These are phyloP conservation scores for Trypanosoma caninum DNA, from an alignment of 208 protist genomes.

Conservation along the genomic window DNA sequence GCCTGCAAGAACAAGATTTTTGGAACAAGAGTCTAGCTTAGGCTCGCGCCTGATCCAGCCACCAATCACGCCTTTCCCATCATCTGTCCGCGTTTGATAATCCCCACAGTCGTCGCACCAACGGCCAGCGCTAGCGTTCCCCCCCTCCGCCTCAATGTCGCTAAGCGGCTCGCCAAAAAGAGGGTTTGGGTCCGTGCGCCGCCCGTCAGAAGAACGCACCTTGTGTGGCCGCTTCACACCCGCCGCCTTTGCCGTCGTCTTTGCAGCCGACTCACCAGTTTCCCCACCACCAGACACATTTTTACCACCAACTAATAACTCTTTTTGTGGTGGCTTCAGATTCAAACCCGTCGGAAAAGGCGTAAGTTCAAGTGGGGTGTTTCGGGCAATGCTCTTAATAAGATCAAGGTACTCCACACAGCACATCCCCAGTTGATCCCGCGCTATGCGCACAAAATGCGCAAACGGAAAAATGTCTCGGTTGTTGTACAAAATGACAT, in stretches of 20 bases:
- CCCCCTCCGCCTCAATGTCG: constrained; percentile 4
- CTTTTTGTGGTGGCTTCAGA: not conserved
- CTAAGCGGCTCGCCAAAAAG: constrained; percentile 40
- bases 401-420: constrained; percentile 55
- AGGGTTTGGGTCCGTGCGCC: constrained; percentile 48
- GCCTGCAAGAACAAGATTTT: not conserved
- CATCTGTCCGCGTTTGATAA: not conserved
- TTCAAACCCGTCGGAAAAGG: constrained; percentile 3
- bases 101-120: too few species aligned
- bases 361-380: constrained; percentile 16
- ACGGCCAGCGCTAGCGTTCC: not conserved
- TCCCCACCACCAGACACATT: too few species aligned
- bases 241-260: not conserved
- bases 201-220: constrained; percentile 14
- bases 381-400: constrained; percentile 34
- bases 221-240: constrained; percentile 15
- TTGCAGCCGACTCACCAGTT: too few species aligned
- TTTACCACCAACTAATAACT: not conserved
- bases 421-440: constrained; percentile 31
- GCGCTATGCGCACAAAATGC: constrained; percentile 30
- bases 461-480: constrained; percentile 42
- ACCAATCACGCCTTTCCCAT: constrained; percentile 19
- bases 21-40: not conserved
- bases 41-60: constrained; percentile 41
- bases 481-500: constrained; percentile 60